phyloP scores from a whole-genome alignment of 352 stramenopile genomes.

The Phytophthora foliorum region DNA sequence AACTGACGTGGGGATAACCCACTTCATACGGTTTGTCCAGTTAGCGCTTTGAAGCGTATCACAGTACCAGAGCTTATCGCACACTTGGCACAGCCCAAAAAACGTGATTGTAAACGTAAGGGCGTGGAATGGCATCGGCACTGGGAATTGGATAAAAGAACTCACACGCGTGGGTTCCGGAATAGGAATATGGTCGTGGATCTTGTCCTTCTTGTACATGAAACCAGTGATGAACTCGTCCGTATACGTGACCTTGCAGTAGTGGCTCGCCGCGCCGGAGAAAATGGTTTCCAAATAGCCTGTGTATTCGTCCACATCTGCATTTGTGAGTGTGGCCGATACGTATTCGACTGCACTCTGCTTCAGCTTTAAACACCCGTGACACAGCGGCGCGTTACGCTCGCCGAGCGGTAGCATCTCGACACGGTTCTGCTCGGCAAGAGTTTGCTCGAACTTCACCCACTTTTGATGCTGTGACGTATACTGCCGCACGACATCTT shows the following conservation, averaged over 20 bases:
- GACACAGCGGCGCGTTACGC: conserved; percentile 81
- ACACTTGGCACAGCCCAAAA: conserved; percentile 88
- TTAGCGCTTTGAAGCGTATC: conserved; percentile 87
- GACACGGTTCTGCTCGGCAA: conserved; percentile 83
- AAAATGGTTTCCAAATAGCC: conserved; percentile 90
- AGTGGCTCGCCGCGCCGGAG: conserved; percentile 78
- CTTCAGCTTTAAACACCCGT: conserved; percentile 86
- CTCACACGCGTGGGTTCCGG: conserved; percentile 86
- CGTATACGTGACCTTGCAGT: conserved; percentile 87
- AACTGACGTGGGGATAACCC: conserved; percentile 88
- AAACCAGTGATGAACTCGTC: conserved; percentile 91
- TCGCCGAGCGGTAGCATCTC: conserved; percentile 88
- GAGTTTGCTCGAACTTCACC: conserved; percentile 76
- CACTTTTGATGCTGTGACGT: conserved; percentile 75
- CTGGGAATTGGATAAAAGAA: conserved; percentile 91
- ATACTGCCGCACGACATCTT: conserved; percentile 86
- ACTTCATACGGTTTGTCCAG: conserved; percentile 91
- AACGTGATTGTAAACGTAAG: conserved; percentile 90
- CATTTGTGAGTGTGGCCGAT: conserved; percentile 63
- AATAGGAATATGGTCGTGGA: conserved; percentile 91
- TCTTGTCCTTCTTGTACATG: conserved; percentile 93
- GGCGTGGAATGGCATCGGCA: conserved; percentile 90
- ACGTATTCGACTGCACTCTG: conserved; percentile 85
- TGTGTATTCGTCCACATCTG: conserved; percentile 68
- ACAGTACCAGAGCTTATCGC: conserved; percentile 91